Conservation (phyloP, 2,329 filamentous ascomycete genomes). For the Aspergillus novofumigatus region DNA sequence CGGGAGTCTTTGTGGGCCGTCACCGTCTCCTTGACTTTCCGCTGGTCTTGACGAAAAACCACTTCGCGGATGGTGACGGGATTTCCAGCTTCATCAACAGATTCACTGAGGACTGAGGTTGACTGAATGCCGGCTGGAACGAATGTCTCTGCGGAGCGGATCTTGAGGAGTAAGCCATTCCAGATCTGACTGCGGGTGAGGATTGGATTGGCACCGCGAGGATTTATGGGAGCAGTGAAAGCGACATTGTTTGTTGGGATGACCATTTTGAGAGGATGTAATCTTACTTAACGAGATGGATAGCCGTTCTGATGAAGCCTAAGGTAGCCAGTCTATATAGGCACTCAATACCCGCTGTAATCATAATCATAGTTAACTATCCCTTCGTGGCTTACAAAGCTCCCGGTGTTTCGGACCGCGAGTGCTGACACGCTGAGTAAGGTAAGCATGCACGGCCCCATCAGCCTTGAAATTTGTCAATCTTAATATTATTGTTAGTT, state of each 20-base stretch:
- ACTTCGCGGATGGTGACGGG: neutral
- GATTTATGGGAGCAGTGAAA: neutral
- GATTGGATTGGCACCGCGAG: neutral
- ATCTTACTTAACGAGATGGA: neutral
- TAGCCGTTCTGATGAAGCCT: neutral
- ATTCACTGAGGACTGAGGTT: neutral
- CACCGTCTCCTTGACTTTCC: neutral
- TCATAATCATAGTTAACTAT: no score
- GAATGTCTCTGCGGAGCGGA: neutral
- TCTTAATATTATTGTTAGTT: no score
- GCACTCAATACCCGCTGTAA: no score
- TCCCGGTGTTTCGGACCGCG: no score
- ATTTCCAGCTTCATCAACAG: neutral
- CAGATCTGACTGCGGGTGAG: neutral
- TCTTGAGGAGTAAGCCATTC: neutral
- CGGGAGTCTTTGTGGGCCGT: neutral
- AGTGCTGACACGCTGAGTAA: no score
- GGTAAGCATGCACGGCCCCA: no score
- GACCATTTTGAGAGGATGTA: neutral
- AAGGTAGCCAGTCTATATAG: no score
- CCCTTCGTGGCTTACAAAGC: no score
- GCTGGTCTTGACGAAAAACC: neutral
- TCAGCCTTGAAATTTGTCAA: no score
- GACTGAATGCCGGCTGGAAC: neutral
- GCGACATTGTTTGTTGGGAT: neutral